Percentiles rank a stretch among this genome's conserved stretches.
Conservation (phyloP, 257 asterid species). For the Jasminum sambac region DNA sequence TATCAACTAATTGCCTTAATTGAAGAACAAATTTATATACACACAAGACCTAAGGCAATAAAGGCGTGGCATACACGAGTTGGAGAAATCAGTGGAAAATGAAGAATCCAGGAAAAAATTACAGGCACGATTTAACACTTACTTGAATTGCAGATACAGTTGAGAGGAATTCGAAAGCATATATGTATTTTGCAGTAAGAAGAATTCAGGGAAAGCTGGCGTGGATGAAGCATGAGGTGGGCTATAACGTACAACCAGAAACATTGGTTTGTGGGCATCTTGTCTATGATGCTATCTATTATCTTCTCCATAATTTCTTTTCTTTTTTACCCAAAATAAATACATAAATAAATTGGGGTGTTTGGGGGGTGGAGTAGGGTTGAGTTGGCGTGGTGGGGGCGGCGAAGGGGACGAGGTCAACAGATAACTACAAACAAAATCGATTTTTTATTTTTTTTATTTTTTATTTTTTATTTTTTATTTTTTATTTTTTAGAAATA, state of each 20-base stretch:
- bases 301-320: background rate
- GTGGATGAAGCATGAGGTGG: background rate
- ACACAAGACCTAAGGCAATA: constrained; percentile 2
- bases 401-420: too few relatives aligned
- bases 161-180: background rate
- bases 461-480: too few relatives aligned
- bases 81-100: background rate
- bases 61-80: background rate
- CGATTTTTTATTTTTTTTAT: too few relatives aligned
- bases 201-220: background rate
- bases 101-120: background rate
- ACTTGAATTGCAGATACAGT: constrained; percentile 1
- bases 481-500: too few relatives aligned
- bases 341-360: too few relatives aligned
- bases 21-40: constrained; percentile 13
- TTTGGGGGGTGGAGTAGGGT: too few relatives aligned
- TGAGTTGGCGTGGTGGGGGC: too few relatives aligned
- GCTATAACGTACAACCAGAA: background rate
- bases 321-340: background rate
- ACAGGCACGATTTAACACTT: background rate
- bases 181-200: background rate
- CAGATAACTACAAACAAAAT: too few relatives aligned
- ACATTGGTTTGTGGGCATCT: background rate
- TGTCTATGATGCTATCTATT: background rate
- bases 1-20: constrained; percentile 26